These are phyloP conservation scores for Aspergillus persii DNA, from an alignment of 2,329 filamentous ascomycete species.

Conservation along the genomic window DNA sequence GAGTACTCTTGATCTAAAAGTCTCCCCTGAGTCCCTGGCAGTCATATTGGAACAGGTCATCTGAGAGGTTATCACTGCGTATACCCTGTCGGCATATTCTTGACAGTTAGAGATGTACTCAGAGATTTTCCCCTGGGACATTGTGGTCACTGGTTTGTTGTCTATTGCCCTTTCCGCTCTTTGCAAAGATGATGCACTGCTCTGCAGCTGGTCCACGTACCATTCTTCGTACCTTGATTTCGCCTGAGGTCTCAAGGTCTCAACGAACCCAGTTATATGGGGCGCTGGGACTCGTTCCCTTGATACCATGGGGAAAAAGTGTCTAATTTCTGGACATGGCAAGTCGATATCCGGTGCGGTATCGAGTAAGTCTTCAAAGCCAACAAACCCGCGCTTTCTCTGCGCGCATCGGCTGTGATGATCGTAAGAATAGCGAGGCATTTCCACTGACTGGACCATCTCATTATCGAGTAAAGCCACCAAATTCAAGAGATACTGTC, in stretches of 20 bases:
- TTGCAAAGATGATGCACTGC: conserved; percentile 13
- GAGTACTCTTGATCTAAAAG: background rate
- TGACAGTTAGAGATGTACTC: conserved; percentile 5
- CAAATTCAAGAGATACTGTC: no score
- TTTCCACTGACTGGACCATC: no score
- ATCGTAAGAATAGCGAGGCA: no score
- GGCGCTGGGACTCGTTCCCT: background rate
- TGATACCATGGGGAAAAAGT: background rate
- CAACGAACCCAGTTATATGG: conserved; percentile 5
- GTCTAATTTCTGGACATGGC: background rate
- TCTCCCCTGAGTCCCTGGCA: background rate
- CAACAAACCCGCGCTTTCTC: background rate
- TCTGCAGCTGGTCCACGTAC: conserved; percentile 14
- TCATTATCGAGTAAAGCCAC: no score
- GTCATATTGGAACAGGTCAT: conserved; percentile 3
- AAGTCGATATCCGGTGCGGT: background rate
- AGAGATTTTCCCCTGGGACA: background rate
- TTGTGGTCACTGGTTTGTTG: background rate
- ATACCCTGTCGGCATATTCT: conserved; percentile 1
- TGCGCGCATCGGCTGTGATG: no score
- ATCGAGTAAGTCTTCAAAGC: background rate
- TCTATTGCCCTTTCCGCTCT: background rate
- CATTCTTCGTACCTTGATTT: conserved; percentile 13
- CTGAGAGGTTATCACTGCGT: conserved; percentile 2
- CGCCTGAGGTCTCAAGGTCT: conserved; percentile 8